These are phyloP conservation scores for Hypoxylon cercidicola DNA, from an alignment of 495 filamentous ascomycete genomes.

Conservation along the genomic window DNA sequence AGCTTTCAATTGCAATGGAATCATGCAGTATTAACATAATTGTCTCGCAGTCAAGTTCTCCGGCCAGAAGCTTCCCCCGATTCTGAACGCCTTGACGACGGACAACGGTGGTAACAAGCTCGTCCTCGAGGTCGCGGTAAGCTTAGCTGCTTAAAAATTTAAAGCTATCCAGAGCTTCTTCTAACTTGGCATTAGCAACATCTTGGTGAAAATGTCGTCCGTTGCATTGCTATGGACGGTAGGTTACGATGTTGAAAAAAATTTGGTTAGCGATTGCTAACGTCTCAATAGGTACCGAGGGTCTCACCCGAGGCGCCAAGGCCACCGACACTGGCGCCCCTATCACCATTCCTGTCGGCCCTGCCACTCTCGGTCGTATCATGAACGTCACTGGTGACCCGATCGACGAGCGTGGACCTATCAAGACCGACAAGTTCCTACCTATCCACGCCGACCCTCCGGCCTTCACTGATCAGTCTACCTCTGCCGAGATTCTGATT, in stretches of 20 bases:
- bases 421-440: constrained; percentile 86
- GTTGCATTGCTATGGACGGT: constrained; percentile 99
- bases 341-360: constrained; percentile 97
- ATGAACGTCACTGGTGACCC: constrained; percentile 99
- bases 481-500: constrained; percentile 92
- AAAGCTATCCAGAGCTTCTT: constrained; percentile 27
- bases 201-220: constrained; percentile 98
- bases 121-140: constrained; percentile 94
- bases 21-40: constrained; percentile 20
- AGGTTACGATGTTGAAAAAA: constrained; percentile 54
- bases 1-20: constrained; percentile 5
- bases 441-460: constrained; percentile 97
- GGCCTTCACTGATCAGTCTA: constrained; percentile 91
- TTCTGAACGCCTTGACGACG: constrained; percentile 96
- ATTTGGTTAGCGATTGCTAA: constrained; percentile 37
- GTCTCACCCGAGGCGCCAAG: constrained; percentile 89
- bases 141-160: constrained; percentile 49
- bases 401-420: constrained; percentile 98
- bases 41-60: constrained; percentile 82
- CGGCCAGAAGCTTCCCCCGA: constrained; percentile 90
- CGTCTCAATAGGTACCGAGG: constrained; percentile 85
- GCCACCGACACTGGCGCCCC: constrained; percentile 90
- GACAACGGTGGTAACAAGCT: constrained; percentile 93
- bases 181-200: constrained; percentile 81
- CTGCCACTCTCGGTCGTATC: constrained; percentile 96